Conservation (phyloP, 208 protist species). For the Leptomonas seymouri region DNA sequence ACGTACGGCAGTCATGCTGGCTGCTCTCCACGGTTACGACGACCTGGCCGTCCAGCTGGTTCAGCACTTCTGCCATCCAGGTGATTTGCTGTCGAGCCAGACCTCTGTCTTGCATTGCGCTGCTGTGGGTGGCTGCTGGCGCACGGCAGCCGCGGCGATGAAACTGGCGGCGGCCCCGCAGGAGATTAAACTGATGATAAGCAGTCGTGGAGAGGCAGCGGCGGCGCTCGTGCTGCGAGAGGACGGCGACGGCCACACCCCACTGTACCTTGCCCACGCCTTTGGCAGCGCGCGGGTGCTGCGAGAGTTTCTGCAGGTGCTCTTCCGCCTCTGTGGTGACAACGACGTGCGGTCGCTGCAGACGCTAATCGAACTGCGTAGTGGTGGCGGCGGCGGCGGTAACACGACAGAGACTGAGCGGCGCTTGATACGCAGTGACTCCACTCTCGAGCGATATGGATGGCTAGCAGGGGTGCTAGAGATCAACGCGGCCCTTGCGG, state of each 20-base stretch:
- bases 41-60: conserved; percentile 60
- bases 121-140: conserved; percentile 61
- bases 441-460: conserved; percentile 54
- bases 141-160: conserved; percentile 42
- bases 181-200: conserved; percentile 19
- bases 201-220: conserved; percentile 14
- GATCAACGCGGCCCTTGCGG: conserved; percentile 46
- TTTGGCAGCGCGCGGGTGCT: conserved; percentile 66
- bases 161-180: conserved; percentile 26
- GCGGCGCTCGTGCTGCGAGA: conserved; percentile 37
- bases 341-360: conserved; percentile 15
- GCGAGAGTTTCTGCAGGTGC: conserved; percentile 43
- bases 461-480: conserved; percentile 65
- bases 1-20: conserved; percentile 75
- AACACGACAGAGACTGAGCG: conserved; percentile 15
- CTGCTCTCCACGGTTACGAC: conserved; percentile 64
- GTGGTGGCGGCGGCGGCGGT: conserved; percentile 13
- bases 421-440: conserved; percentile 51
- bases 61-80: conserved; percentile 53
- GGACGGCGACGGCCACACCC: conserved; percentile 65
- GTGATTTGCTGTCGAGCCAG: conserved; percentile 43
- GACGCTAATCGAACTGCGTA: conserved; percentile 14
- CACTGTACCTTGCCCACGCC: conserved; percentile 66
- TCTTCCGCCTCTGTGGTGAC: conserved; percentile 25
- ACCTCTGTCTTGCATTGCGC: conserved; percentile 80